A percentile compares a stretch with the other conserved stretches of the same genome.
These are phyloP conservation scores for Penicillium nordicum DNA, from an alignment of 2,329 filamentous ascomycete species.

Conservation along the genomic window DNA sequence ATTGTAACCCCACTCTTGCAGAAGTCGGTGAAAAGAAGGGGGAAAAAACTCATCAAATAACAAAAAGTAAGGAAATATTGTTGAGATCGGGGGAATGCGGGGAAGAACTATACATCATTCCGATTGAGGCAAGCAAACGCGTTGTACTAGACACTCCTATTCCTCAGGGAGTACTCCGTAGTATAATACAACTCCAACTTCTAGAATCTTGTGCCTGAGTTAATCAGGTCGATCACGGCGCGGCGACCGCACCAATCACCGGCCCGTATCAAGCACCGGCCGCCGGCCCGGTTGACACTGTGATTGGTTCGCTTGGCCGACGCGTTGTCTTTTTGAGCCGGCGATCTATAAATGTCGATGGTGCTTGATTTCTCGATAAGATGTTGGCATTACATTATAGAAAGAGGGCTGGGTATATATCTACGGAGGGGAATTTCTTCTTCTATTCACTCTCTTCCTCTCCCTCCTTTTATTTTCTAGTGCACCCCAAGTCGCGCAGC, in stretches of 20 bases:
- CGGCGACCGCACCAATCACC: conserved; percentile 14
- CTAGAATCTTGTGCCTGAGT: conserved; percentile 22
- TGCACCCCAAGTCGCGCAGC: background rate
- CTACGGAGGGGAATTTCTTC: background rate
- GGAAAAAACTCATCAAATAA: background rate
- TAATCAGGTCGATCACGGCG: conserved; percentile 16
- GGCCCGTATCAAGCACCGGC: conserved; percentile 16
- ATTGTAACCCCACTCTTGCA: background rate
- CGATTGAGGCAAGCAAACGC: conserved; percentile 19
- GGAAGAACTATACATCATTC: conserved; percentile 12
- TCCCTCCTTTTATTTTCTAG: background rate
- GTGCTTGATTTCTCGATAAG: conserved; percentile 17
- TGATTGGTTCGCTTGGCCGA: conserved; percentile 21
- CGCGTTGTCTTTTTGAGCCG: conserved; percentile 9
- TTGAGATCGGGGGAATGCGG: conserved; percentile 17
- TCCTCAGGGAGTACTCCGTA: background rate
- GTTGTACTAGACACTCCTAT: background rate
- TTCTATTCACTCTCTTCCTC: background rate
- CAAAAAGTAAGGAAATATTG: background rate
- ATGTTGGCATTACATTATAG: conserved; percentile 15
- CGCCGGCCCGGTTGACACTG: conserved; percentile 15
- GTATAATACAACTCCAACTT: conserved; percentile 7
- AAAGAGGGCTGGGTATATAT: conserved; percentile 9
- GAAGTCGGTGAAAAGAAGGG: background rate
- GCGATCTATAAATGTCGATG: conserved; percentile 23